Evolutionary conservation across 2,329 filamentous ascomycete species (phyloP).

Genomic region (Xylariaceae sp.): DNA sequence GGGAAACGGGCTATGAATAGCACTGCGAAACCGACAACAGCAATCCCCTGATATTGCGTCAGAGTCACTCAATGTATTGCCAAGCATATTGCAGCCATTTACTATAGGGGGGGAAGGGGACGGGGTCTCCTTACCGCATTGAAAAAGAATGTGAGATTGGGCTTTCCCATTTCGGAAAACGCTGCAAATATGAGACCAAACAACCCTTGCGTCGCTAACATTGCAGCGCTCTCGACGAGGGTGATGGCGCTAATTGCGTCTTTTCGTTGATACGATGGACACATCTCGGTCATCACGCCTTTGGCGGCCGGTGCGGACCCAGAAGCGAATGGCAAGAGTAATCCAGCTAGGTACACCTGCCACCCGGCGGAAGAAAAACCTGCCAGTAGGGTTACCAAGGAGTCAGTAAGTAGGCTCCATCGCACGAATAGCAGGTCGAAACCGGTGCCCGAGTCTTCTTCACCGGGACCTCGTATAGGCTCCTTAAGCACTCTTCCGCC

Average conservation of each 20-base stretch:
- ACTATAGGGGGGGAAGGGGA: background rate
- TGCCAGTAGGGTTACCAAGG: slow-evolving; percentile 57
- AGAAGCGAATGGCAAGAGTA: slow-evolving; percentile 63
- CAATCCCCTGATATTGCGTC: slow-evolving; percentile 42
- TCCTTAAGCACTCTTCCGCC: slow-evolving; percentile 29
- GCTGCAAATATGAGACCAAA: slow-evolving; percentile 65
- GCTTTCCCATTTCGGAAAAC: slow-evolving; percentile 55
- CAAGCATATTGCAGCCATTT: background rate
- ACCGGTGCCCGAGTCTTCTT: slow-evolving; percentile 29
- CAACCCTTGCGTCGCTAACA: slow-evolving; percentile 58
- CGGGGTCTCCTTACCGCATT: slow-evolving; percentile 51
- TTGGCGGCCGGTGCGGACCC: slow-evolving; percentile 67
- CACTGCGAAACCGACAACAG: slow-evolving; percentile 47
- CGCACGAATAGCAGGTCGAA: slow-evolving; percentile 67
- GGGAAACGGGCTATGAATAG: slow-evolving; percentile 44
- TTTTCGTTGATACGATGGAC: slow-evolving; percentile 54
- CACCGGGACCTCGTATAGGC: slow-evolving; percentile 25
- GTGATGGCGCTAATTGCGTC: slow-evolving; percentile 68
- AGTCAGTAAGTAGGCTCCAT: slow-evolving; percentile 62
- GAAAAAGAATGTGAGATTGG: slow-evolving; percentile 61
- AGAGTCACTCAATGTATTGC: slow-evolving; percentile 12
- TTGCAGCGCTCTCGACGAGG: slow-evolving; percentile 64
- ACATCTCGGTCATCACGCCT: slow-evolving; percentile 70
- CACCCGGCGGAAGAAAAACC: slow-evolving; percentile 59
- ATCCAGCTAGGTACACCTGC: slow-evolving; percentile 65